Conservation (phyloP, 371 early-diverging fungal genomes). For the Zychaea mexicana region DNA sequence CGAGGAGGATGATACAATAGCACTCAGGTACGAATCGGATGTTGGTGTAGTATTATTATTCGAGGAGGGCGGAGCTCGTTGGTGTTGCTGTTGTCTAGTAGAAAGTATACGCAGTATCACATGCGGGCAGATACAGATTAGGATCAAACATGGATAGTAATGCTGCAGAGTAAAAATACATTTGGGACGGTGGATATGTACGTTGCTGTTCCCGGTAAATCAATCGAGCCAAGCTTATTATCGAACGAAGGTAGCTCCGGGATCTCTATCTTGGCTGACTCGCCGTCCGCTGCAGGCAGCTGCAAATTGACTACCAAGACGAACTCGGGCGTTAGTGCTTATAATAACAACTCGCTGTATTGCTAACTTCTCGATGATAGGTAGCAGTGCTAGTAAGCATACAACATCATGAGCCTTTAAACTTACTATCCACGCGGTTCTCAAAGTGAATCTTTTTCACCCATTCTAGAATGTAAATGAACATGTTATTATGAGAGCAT, state of each 20-base stretch:
- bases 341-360: too few relatives aligned
- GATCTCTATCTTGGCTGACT: slow-evolving; percentile 40
- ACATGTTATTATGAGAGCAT: not conserved
- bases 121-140: too few relatives aligned
- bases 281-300: slow-evolving; percentile 23
- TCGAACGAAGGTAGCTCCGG: slow-evolving; percentile 1
- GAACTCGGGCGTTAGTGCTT: not conserved
- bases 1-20: slow-evolving; percentile 22
- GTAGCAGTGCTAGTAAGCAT: too few relatives aligned
- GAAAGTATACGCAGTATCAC: too few relatives aligned
- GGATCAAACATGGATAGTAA: too few relatives aligned
- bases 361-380: too few relatives aligned
- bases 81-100: not conserved
- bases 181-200: not conserved
- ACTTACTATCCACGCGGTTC: slow-evolving; percentile 41
- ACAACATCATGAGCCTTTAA: too few relatives aligned
- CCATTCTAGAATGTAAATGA: slow-evolving; percentile 28
- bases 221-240: not conserved
- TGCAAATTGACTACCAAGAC: slow-evolving; percentile 35
- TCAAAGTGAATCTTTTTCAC: slow-evolving; percentile 41
- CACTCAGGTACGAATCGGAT: slow-evolving; percentile 23
- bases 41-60: too few relatives aligned
- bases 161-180: not conserved
- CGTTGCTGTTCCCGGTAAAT: not conserved
- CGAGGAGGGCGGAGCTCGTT: too few relatives aligned